Percentiles rank a stretch among this genome's conserved stretches.
These are phyloP conservation scores for Avena atlantica DNA, from an alignment of 176 grass and related monocot species.

Conservation along the genomic window DNA sequence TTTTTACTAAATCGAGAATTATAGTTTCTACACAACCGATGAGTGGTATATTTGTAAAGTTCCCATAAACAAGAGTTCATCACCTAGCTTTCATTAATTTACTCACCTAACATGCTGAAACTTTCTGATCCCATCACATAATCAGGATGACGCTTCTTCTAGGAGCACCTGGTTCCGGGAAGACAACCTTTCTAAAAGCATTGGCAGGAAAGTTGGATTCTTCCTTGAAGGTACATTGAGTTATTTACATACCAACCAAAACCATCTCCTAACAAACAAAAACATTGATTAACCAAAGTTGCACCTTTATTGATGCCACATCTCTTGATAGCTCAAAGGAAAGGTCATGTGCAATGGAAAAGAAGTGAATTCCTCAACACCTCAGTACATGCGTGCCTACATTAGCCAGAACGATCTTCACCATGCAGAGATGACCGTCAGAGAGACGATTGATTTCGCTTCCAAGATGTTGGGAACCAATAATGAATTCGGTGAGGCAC, in stretches of 20 bases:
- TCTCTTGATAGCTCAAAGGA: constrained; percentile 59
- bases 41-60: not conserved
- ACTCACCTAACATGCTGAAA: constrained; percentile 19
- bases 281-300: constrained; percentile 32
- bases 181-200: constrained; percentile 84
- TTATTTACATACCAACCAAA: constrained; percentile 19
- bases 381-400: constrained; percentile 72
- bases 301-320: constrained; percentile 17
- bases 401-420: constrained; percentile 93
- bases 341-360: constrained; percentile 75
- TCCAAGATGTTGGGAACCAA: constrained; percentile 70
- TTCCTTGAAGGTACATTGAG: constrained; percentile 65
- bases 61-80: not conserved
- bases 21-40: no score
- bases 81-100: constrained; percentile 9
- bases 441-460: constrained; percentile 81
- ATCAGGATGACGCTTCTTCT: constrained; percentile 97
- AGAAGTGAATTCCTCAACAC: constrained; percentile 58
- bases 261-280: constrained; percentile 11
- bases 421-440: constrained; percentile 94
- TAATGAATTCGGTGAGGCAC: constrained; percentile 75
- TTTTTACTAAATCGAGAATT: no score
- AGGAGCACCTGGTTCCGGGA: constrained; percentile 89
- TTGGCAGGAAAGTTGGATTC: constrained; percentile 72
- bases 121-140: constrained; percentile 18